Evolutionary conservation across 192 early-diverging fungal species (phyloP), one percentile per base, ranked within the genome.

Genomic region (Martensiomyces pterosporus): DNA sequence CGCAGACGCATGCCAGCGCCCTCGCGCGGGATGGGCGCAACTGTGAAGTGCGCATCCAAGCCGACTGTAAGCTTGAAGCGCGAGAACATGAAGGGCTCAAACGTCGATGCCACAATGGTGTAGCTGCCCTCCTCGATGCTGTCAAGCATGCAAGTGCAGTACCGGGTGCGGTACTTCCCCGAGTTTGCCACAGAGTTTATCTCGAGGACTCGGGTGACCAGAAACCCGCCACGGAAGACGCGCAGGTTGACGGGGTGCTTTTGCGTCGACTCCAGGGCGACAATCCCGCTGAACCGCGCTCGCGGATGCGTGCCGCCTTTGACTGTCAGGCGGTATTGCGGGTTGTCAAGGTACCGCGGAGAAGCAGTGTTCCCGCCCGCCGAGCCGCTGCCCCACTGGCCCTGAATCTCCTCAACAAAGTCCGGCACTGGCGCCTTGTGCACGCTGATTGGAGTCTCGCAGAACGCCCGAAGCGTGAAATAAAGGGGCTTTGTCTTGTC

Each of bases 81-180:
- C 32, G 84, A 87, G 43, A 82, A 60, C 51, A 82, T 63, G 2
- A 77, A 78, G 2, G 89, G 79, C 52, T 90, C 81, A 67, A 81
- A 90, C 1, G 90, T 89, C 47, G 89, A 93, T 1, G 75, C 81
- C 6, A 93, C 76, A 0, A 91, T 59, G 12, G 85, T 89, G 77
- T 90, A 91, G 29, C 83, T 78, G n/a, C 85, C 82, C 26, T 52
- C 61, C 52, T 79, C 52, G 6, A 92, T 38, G 24, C 63, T 76
- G 16, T 64, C 76, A n/a, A 82, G 49, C 67, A 80, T 79, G 29
- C 85, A 85, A 26, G 82, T 79, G 48, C 86, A 89, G 58, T 88
- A 89, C 36, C 81, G 85, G 36, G 81, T 74, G 17, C 85, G 80
- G 65, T 91, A 93, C 49, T 83, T 80, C 6, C 82, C 84, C 9